These are phyloP conservation scores for Metrosideros polymorpha DNA, from an alignment of 441 rosid genomes.

Conservation along the genomic window DNA sequence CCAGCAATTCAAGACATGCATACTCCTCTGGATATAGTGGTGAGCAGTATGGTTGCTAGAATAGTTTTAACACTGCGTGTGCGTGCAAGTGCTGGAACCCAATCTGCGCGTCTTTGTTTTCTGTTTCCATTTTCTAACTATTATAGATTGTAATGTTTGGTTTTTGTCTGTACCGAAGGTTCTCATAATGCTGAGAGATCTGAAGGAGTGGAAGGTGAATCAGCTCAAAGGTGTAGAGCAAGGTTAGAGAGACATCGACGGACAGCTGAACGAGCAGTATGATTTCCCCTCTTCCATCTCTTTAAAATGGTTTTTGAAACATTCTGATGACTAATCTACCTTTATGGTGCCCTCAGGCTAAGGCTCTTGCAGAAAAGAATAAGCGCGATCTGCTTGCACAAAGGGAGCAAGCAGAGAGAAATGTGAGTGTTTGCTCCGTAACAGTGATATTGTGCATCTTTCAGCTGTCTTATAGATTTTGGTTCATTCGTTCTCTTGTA, in stretches of 20 bases:
- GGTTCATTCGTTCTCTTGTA: not conserved
- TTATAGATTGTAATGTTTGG: slow-evolving; percentile 4
- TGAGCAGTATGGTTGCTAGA: slow-evolving; percentile 8
- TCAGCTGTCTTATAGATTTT: not conserved
- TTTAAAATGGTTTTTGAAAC: not conserved
- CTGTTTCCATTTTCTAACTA: not conserved
- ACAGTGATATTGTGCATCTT: not conserved
- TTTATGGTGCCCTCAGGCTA: slow-evolving; percentile 47
- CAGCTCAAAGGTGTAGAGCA: slow-evolving; percentile 91
- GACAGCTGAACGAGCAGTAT: slow-evolving; percentile 91
- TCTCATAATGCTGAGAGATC: slow-evolving; percentile 15
- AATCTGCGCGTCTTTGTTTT: not conserved
- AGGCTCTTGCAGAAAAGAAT: slow-evolving; percentile 94
- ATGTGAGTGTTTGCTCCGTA: slow-evolving; percentile 23
- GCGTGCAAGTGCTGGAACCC: not conserved
- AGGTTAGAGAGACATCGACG: slow-evolving; percentile 83
- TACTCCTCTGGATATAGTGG: slow-evolving; percentile 36
- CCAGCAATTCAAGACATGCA: slow-evolving; percentile 35
- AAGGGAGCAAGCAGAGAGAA: slow-evolving; percentile 88
- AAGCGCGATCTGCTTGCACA: slow-evolving; percentile 87
- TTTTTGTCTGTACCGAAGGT: slow-evolving; percentile 15
- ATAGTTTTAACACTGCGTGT: not conserved
- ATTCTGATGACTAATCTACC: not conserved
- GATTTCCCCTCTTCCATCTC: not conserved
- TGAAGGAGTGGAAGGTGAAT: slow-evolving; percentile 69